Percentiles rank a stretch among this genome's conserved stretches.
phyloP scores from a whole-genome alignment of 2,329 filamentous ascomycete genomes.

The Rachicladosporium sp. region DNA sequence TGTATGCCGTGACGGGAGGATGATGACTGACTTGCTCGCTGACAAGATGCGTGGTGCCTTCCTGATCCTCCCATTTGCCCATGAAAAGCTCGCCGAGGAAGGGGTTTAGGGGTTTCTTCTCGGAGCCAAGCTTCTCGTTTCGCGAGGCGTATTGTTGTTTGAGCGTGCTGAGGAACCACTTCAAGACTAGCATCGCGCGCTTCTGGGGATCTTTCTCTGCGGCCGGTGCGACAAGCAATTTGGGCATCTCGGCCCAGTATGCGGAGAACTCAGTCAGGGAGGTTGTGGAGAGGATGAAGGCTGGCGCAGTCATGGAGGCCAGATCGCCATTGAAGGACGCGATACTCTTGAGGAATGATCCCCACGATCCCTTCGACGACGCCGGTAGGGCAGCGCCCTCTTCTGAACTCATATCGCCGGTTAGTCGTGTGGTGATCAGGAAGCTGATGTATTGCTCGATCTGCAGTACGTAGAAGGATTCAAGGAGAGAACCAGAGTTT shows the following conservation, averaged over 20 bases:
- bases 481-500: no score
- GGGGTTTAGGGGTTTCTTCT: constrained; percentile 96
- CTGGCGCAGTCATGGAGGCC: constrained; percentile 43
- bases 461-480: no score
- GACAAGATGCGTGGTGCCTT: constrained; percentile 71
- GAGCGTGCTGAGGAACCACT: constrained; percentile 89
- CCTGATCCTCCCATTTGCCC: constrained; percentile 74
- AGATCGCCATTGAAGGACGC: constrained; percentile 45
- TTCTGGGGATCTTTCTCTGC: constrained; percentile 67
- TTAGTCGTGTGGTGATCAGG: no score
- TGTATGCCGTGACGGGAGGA: constrained; percentile 87
- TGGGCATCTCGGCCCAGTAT: constrained; percentile 45
- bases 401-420: constrained; percentile 1
- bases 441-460: no score
- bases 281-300: constrained; percentile 43
- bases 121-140: constrained; percentile 73
- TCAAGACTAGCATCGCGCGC: constrained; percentile 75
- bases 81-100: constrained; percentile 92
- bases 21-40: constrained; percentile 97
- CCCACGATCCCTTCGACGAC: constrained; percentile 36
- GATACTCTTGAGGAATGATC: constrained; percentile 40
- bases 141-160: constrained; percentile 70
- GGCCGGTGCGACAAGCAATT: constrained; percentile 69
- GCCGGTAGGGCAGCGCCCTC: constrained; percentile 36
- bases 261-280: constrained; percentile 46